Evolutionary conservation across 2,329 filamentous ascomycete species (phyloP).

Genomic region (Bipolaris zeicola): DNA sequence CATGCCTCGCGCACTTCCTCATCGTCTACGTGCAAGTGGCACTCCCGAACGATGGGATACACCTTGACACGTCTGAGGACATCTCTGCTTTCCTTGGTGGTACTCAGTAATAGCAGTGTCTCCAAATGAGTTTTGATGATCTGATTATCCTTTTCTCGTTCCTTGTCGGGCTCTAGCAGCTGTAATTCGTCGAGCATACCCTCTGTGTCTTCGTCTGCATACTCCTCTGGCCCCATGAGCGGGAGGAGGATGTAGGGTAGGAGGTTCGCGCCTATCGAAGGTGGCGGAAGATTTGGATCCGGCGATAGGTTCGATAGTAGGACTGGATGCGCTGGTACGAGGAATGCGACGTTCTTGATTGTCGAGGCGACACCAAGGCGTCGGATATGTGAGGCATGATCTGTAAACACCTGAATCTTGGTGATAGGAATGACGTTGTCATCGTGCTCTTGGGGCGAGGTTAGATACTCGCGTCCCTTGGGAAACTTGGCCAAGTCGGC

Average conservation of each 20-base stretch:
- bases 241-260: conserved; percentile 88
- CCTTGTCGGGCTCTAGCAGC: conserved; percentile 85
- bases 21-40: conserved; percentile 76
- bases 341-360: conserved; percentile 93
- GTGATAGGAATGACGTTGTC: conserved; percentile 79
- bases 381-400: conserved; percentile 81
- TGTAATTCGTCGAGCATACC: conserved; percentile 90
- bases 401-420: conserved; percentile 93
- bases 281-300: conserved; percentile 39
- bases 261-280: conserved; percentile 75
- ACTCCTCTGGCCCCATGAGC: conserved; percentile 86
- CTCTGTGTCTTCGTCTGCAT: conserved; percentile 81
- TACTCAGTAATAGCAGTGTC: conserved; percentile 81
- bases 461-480: conserved; percentile 75
- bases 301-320: conserved; percentile 61
- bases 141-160: conserved; percentile 74
- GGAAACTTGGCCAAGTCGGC: conserved; percentile 85
- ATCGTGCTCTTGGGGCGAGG: conserved; percentile 76
- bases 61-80: conserved; percentile 76
- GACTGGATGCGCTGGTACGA: conserved; percentile 71
- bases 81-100: conserved; percentile 75
- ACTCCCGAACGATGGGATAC: conserved; percentile 87
- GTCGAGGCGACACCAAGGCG: conserved; percentile 94
- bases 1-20: conserved; percentile 83
- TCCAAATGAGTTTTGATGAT: conserved; percentile 90